Evolutionary conservation across 2,329 filamentous ascomycete genomes (phyloP).

Genomic region (Grosmannia huntii): DNA sequence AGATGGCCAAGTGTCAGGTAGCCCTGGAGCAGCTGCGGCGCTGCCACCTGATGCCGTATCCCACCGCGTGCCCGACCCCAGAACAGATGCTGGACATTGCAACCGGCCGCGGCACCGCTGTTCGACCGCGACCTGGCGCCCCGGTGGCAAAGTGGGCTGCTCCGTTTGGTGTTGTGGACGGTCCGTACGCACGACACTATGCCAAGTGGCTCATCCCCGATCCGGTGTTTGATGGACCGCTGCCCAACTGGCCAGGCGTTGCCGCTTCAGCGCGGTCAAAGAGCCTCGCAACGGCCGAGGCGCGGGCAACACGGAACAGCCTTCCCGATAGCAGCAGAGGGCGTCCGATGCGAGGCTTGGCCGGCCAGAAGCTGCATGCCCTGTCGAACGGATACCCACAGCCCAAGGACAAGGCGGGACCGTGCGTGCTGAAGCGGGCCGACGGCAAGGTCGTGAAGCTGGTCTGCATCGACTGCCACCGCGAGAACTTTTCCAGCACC

Average conservation of each 20-base stretch:
- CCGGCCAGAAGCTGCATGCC: slow-evolving; percentile 53
- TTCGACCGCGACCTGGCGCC: slow-evolving; percentile 49
- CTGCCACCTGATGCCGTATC: slow-evolving; percentile 85
- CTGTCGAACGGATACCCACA: slow-evolving; percentile 58
- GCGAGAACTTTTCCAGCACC: slow-evolving; percentile 88
- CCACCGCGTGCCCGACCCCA: slow-evolving; percentile 54
- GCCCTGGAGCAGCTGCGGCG: slow-evolving; percentile 87
- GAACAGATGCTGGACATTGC: slow-evolving; percentile 58
- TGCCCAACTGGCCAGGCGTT: slow-evolving; percentile 31
- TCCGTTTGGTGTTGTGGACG: slow-evolving; percentile 81
- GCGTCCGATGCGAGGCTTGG: slow-evolving; percentile 33
- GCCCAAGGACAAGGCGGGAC: slow-evolving; percentile 70
- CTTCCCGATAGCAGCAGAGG: slow-evolving; percentile 45
- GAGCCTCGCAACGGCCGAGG: slow-evolving; percentile 44
- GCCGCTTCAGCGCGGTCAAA: slow-evolving; percentile 25
- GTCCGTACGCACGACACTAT: slow-evolving; percentile 89
- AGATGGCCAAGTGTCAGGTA: slow-evolving; percentile 88
- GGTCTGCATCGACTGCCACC: slow-evolving; percentile 75
- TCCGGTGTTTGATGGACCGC: slow-evolving; percentile 64
- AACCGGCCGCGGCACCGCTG: slow-evolving; percentile 58
- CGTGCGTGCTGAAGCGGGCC: slow-evolving; percentile 72
- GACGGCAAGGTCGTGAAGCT: slow-evolving; percentile 83
- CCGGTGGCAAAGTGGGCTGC: slow-evolving; percentile 64
- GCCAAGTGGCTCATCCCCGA: slow-evolving; percentile 91
- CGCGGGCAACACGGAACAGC: slow-evolving; percentile 68